Conservation (phyloP, 331 rosid genomes). For the Quercus lobata region DNA sequence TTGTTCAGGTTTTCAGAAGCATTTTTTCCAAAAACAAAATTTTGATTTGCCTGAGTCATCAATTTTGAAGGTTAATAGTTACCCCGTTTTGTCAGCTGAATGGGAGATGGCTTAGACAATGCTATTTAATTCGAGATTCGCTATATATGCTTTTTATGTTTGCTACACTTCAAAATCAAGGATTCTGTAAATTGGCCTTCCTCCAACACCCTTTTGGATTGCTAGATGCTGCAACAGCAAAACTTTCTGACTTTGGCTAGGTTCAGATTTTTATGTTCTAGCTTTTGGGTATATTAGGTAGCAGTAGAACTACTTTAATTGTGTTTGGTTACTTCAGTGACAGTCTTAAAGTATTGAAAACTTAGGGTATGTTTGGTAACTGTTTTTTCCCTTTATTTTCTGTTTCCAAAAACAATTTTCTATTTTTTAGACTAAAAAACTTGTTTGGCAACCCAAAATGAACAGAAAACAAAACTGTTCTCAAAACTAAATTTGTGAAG, state of each 20-base stretch:
- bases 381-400: no score
- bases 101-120: constrained; percentile 17
- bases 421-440: no score
- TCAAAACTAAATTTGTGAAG: no score
- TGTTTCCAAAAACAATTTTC: no score
- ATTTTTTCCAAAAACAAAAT: constrained; percentile 15
- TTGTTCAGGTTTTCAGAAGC: constrained; percentile 57
- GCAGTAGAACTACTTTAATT: neutral
- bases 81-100: constrained; percentile 22
- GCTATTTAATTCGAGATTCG: constrained; percentile 1
- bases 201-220: neutral
- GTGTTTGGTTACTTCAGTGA: neutral
- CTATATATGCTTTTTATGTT: constrained; percentile 12
- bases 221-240: neutral
- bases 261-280: neutral
- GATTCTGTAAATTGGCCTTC: neutral
- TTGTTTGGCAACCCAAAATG: no score
- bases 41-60: constrained; percentile 29
- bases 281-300: neutral
- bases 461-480: no score
- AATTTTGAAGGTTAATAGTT: constrained; percentile 12
- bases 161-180: constrained; percentile 11
- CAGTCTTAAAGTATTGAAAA: neutral
- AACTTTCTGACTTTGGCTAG: neutral
- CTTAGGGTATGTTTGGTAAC: no score